phyloP scores from a whole-genome alignment of 2,329 filamentous ascomycete species.

The Acarospora socialis region DNA sequence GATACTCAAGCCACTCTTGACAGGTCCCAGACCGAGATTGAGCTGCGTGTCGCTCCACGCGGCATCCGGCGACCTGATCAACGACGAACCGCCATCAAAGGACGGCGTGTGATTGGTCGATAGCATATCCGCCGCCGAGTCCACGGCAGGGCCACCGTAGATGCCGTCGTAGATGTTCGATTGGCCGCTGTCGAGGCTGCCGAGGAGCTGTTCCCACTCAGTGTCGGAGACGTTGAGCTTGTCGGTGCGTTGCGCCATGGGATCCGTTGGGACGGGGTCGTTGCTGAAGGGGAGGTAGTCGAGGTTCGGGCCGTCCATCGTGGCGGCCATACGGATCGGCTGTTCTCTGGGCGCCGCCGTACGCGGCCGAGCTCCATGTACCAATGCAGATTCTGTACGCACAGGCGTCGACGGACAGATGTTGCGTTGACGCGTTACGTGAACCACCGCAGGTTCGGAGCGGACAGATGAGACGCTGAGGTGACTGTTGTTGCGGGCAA shows the following conservation, averaged over 20 bases:
- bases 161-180: conserved; percentile 55
- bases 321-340: too few relatives aligned
- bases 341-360: too few relatives aligned
- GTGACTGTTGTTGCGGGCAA: conserved; percentile 6
- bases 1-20: conserved; percentile 44
- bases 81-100: conserved; percentile 5
- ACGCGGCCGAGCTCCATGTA: too few relatives aligned
- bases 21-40: conserved; percentile 19
- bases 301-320: conserved; percentile 32
- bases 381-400: too few relatives aligned
- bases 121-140: conserved; percentile 13
- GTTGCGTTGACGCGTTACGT: too few relatives aligned
- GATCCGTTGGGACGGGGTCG: conserved; percentile 16
- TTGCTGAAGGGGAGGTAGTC: conserved; percentile 41
- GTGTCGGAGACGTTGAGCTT: conserved; percentile 40
- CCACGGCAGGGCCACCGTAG: conserved; percentile 9
- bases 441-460: conserved; percentile 20
- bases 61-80: conserved; percentile 10
- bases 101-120: conserved; percentile 9
- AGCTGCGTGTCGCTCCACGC: conserved; percentile 9
- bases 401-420: too few relatives aligned
- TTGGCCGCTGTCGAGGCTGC: conserved; percentile 63
- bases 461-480: conserved; percentile 16
- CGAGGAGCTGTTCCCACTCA: conserved; percentile 73
- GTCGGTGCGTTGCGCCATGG: too few relatives aligned